Evolutionary conservation across 2,329 filamentous ascomycete species (phyloP), one percentile per base, ranked within the genome.

Genomic region (Ophiosphaerella herpotricha): DNA sequence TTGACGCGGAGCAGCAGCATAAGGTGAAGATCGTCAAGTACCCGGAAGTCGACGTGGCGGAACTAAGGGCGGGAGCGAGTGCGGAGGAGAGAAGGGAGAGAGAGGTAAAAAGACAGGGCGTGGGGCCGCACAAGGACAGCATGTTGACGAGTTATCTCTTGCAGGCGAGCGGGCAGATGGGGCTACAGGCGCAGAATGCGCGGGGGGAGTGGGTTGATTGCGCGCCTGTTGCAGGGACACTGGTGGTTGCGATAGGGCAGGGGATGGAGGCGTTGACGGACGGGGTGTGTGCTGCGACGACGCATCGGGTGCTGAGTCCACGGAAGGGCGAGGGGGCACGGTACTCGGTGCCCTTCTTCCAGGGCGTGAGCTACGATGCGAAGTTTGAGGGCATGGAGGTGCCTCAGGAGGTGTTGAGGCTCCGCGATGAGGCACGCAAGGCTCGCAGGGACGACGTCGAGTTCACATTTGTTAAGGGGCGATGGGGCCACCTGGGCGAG

Each of bases 1-100:
- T 93, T 74, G 89, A 92, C 68, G 61, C 63, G 1, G 74, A 80
- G 36, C 80, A 78, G 77, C 90, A 94, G 75, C 90, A 95, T 77
- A 95, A 95, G 78, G 81, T 95, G 64, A 96, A 96, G 77, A 87
- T 96, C 52, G 87, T 95, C 52, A 90, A 89, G 76, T 95, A 94
- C 67, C 91, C 91, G 0, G 90, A 94, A 53, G 68, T 72, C 68
- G 66, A 70, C 41, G 58, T 72, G 14, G 58, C 66, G 4, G 64
- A 72, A 39, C 51, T 72, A 26, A 52, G 64, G 7, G 40, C 49
- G 1, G 57, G 49, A 4, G 68, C 68, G 0, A 70, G 57, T 46
- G 63, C 69, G 24, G 60, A 68, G 24, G 71, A 74, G 18, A 67
- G 60, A 24, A 75, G 69, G 49, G 75, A 77, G 46, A 75, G 73